Percentiles rank a stretch among this genome's conserved stretches.
Evolutionary conservation across 1,284 basidiomycete species (phyloP).

Genomic region (Ganoderma sp.): DNA sequence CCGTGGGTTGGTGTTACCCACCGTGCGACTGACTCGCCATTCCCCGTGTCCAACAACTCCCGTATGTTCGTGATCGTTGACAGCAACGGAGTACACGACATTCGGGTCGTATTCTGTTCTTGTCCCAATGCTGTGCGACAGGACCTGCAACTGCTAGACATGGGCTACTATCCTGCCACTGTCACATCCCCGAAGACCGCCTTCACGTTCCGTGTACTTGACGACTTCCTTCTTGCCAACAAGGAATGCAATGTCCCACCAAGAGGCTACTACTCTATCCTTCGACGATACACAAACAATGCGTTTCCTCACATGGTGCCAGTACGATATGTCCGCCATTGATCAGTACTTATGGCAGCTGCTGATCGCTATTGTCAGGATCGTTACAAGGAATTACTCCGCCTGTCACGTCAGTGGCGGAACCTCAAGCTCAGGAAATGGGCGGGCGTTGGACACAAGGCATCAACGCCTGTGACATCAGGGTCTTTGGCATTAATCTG

Average conservation of each 20-base stretch:
- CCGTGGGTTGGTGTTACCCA: too few relatives aligned
- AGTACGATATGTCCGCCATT: background rate
- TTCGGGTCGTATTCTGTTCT: too few relatives aligned
- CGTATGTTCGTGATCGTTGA: too few relatives aligned
- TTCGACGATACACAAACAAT: background rate
- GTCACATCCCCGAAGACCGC: background rate
- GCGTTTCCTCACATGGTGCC: slow-evolving; percentile 3
- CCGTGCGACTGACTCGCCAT: too few relatives aligned
- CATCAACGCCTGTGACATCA: background rate
- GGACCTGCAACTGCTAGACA: background rate
- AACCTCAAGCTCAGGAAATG: background rate
- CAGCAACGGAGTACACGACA: too few relatives aligned
- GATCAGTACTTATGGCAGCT: background rate
- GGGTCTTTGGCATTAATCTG: background rate
- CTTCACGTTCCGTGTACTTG: slow-evolving; percentile 4
- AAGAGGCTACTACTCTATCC: background rate
- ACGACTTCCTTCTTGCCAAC: slow-evolving; percentile 11
- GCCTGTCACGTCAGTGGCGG: slow-evolving; percentile 4
- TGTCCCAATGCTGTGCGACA: too few relatives aligned
- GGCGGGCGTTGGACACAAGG: background rate
- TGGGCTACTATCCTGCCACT: background rate
- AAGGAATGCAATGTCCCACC: background rate
- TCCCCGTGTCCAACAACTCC: too few relatives aligned
- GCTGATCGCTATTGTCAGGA: background rate
- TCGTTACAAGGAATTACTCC: slow-evolving; percentile 1